Evolutionary conservation across 2,329 filamentous ascomycete genomes (phyloP), one percentile per base, ranked within the genome.

Genomic region (Ophiostoma australiae): DNA sequence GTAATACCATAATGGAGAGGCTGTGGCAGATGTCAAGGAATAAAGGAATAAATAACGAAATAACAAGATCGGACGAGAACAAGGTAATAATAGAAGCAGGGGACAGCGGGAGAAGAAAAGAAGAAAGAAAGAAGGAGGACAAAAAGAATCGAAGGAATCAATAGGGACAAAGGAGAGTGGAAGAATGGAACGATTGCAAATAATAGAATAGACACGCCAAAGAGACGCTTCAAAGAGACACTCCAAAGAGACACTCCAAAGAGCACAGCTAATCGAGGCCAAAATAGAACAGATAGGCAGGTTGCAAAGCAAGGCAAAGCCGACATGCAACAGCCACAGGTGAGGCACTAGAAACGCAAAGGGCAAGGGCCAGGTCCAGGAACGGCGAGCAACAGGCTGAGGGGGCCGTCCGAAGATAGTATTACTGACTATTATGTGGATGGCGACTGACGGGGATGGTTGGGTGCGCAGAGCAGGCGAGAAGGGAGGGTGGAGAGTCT

Each of bases 291-390:
- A 61, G 63, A 27, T 23, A 23, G 27, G 44, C 41, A 66, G 61
- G 4, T 20, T 31, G 55, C 20, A 39, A 35, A 48, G 44, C 44
- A 52, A 44, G 11, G 33, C 48, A 66, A 39, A 31, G 33, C 27
- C 65, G 33, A 68, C 31, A 63, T 13, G 70, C 70, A 35, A 68
- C 61, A 37, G 70, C 70, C 39, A 68, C 61, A 37, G 17, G 17
- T n/a, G 33, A 58, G 35, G 23, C 63, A 70, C 58, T 37, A 61
- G 44, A 41, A 70, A 67, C 63, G 69, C 44, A 70, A 70, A 27
- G 41, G 63, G 35, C 63, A 66, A 41, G 10, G 33, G 4, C 33
- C 63, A 66, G 20, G 35, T n/a, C 63, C 63, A 66, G 63, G 63
- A 66, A 66, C 63, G 63, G 63, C 35, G 63, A 66, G 61, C 63